A percentile compares a stretch with the other conserved stretches of the same genome.
These are phyloP conservation scores for Talaromyces islandicus DNA, from an alignment of 2,329 filamentous ascomycete genomes.

Conservation along the genomic window DNA sequence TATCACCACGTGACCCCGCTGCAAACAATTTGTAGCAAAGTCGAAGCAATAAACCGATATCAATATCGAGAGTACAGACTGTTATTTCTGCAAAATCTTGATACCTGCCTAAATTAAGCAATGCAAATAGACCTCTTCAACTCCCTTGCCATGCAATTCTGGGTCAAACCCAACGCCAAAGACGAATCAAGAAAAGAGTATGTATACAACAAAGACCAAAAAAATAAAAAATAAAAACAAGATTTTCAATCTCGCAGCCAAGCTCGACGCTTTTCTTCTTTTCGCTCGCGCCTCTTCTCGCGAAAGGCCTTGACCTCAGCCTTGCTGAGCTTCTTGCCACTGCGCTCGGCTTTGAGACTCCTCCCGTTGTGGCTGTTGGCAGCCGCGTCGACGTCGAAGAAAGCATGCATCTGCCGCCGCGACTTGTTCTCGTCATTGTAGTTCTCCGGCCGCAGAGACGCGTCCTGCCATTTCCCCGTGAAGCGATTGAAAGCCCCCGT, in stretches of 20 bases:
- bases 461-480: conserved; percentile 74
- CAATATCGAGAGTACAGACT: background rate
- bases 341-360: conserved; percentile 85
- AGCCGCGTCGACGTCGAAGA: conserved; percentile 91
- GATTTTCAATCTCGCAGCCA: conserved; percentile 75
- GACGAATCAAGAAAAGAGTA: background rate
- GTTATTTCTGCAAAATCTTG: background rate
- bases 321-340: conserved; percentile 76
- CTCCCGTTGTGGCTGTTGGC: conserved; percentile 85
- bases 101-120: background rate
- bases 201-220: background rate
- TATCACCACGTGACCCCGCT: conserved; percentile 1
- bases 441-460: conserved; percentile 62
- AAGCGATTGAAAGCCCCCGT: conserved; percentile 84
- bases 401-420: conserved; percentile 81
- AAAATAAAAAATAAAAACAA: background rate
- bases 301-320: conserved; percentile 86
- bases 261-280: conserved; percentile 88
- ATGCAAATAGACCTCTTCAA: background rate
- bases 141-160: conserved; percentile 11
- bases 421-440: conserved; percentile 86
- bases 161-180: background rate
- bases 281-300: conserved; percentile 79
- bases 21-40: background rate
- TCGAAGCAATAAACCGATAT: background rate